phyloP scores from a whole-genome alignment of 768 basidiomycete species.

The Leccinum rimulosum region DNA sequence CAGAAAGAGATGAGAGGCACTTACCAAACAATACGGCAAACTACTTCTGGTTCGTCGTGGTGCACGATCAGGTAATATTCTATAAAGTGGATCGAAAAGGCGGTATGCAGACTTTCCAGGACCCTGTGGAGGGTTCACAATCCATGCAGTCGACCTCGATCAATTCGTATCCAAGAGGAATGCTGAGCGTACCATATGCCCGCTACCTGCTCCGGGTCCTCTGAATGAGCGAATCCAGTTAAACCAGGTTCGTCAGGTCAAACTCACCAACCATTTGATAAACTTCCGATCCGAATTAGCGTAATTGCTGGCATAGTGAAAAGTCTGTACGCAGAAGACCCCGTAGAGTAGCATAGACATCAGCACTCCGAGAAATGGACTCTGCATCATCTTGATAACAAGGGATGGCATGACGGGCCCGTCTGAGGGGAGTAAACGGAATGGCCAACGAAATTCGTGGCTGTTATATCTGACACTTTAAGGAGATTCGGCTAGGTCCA shows the following conservation, averaged over 20 bases:
- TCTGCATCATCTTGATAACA: slow-evolving; percentile 10
- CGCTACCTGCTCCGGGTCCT: slow-evolving; percentile 5
- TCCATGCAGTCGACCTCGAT: background rate
- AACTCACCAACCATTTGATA: slow-evolving; percentile 17
- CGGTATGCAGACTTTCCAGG: slow-evolving; percentile 14
- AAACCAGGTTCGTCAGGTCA: background rate
- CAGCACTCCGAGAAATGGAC: slow-evolving; percentile 13
- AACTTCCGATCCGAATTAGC: slow-evolving; percentile 2
- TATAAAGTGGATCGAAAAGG: slow-evolving; percentile 13
- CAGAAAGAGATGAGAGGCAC: background rate
- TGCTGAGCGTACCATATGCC: slow-evolving; percentile 10
- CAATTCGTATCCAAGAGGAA: background rate
- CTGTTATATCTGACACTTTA: background rate
- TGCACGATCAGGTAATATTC: slow-evolving; percentile 17
- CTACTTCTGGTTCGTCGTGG: slow-evolving; percentile 1
- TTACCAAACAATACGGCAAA: slow-evolving; percentile 14
- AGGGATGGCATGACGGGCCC: slow-evolving; percentile 2
- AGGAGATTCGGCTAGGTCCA: background rate
- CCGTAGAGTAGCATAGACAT: slow-evolving; percentile 11
- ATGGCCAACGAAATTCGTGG: no score
- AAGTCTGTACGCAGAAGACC: slow-evolving; percentile 18
- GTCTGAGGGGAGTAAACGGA: background rate
- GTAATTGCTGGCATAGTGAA: slow-evolving; percentile 11
- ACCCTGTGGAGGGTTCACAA: slow-evolving; percentile 1
- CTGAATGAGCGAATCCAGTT: background rate